phyloP scores from a whole-genome alignment of 306 rosid species.

The Ochetophila trinervis region DNA sequence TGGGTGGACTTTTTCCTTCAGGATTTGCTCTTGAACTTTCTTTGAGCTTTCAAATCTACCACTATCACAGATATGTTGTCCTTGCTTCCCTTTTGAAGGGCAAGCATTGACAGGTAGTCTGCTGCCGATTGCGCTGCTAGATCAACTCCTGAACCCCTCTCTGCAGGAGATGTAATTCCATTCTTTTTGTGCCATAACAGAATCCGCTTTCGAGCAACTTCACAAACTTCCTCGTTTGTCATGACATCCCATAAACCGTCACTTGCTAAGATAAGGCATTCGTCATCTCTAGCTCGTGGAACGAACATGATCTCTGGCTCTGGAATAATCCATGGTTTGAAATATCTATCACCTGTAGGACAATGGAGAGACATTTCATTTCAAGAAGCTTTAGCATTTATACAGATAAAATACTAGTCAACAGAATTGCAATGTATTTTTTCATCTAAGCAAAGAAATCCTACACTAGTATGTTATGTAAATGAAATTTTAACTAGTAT shows the following conservation, averaged over 20 bases:
- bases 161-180: conserved; percentile 27
- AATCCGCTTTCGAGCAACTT: conserved; percentile 47
- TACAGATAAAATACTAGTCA: too few relatives aligned
- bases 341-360: conserved; percentile 50
- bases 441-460: too few relatives aligned
- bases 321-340: conserved; percentile 61
- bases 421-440: too few relatives aligned
- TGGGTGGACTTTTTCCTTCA: conserved; percentile 3
- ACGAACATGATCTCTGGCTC: conserved; percentile 51
- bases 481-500: too few relatives aligned
- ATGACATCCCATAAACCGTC: conserved; percentile 66
- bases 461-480: too few relatives aligned
- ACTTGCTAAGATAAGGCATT: conserved; percentile 54
- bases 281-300: conserved; percentile 53
- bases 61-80: conserved; percentile 49
- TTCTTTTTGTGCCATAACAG: conserved; percentile 55
- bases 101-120: conserved; percentile 43
- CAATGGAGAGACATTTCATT: neutral
- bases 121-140: conserved; percentile 63
- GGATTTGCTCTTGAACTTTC: conserved; percentile 44
- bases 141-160: conserved; percentile 44
- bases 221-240: conserved; percentile 53
- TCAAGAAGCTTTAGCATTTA: too few relatives aligned
- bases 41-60: conserved; percentile 48
- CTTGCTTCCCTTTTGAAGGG: conserved; percentile 57